A percentile compares a stretch with the other conserved stretches of the same genome.
Conservation (phyloP, 768 basidiomycete genomes). For the Cyclocybe cylindracea region DNA sequence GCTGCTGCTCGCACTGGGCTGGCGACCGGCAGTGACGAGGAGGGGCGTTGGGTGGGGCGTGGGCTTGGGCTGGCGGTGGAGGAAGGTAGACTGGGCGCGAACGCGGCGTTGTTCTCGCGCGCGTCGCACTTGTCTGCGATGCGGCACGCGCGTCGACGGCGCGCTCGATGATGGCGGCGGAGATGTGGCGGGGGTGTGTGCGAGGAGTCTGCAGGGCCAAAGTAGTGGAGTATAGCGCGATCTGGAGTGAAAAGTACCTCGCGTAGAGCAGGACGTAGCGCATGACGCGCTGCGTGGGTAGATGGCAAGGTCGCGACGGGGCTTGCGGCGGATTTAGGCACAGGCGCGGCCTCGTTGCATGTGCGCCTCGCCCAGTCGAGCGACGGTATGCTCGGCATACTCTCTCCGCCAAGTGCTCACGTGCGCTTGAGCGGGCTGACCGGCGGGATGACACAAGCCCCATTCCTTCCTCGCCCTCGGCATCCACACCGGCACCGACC, state of each 20-base stretch:
- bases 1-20: neutral
- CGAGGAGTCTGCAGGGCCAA: conserved; percentile 41
- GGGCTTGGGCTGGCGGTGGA: neutral
- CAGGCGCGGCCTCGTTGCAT: neutral
- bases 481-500: neutral
- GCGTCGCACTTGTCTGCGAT: conserved; percentile 27
- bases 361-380: conserved; percentile 10
- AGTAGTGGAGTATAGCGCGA: neutral
- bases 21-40: neutral
- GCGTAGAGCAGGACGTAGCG: conserved; percentile 61
- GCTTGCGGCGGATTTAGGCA: conserved; percentile 2
- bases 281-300: conserved; percentile 66
- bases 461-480: neutral
- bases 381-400: conserved; percentile 21
- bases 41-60: neutral
- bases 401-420: conserved; percentile 22
- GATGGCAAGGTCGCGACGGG: conserved; percentile 59
- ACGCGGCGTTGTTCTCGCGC: conserved; percentile 27
- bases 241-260: neutral
- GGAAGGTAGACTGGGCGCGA: conserved; percentile 9
- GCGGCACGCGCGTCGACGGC: conserved; percentile 27
- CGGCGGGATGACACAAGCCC: neutral
- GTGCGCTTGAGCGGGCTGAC: conserved; percentile 19
- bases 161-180: conserved; percentile 22
- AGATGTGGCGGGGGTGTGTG: conserved; percentile 51